Base-by-base conservation (phyloP, 805 yeast species). In the Candida ascalaphidarum region DNA sequence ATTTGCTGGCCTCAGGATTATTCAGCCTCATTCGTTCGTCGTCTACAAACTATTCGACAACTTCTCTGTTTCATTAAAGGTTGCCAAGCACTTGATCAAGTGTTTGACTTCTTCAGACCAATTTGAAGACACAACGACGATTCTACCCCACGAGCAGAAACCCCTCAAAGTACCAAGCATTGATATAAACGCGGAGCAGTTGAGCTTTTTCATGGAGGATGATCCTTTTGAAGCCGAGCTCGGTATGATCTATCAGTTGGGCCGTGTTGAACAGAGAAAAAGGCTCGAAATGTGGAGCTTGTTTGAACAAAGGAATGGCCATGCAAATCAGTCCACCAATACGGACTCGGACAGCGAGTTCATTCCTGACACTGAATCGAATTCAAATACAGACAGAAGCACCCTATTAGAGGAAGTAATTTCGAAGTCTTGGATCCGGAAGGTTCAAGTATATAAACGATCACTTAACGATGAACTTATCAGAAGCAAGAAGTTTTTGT, bases 391-490 rank as follows among this genome's bases (percentile, higher is more conserved):
- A n/a, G n/a, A n/a, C n/a, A 20, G 20, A 29, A 27, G 14, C 27
- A 12, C 11, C 3, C 12, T 25, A 11, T 11, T 21, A 21, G 15
- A 11, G 21, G 22, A n/a, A n/a, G n/a, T n/a, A n/a, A 61, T 76
- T 14, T 68, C 82, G 0, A 53, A 55, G 12, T 74, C 83, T 0
- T 88, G 97, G 97, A 68, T 83, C 14, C 54, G 68, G 14, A 63
- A 82, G 28, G 73, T 83, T 5, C 61, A 62, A 19, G 62, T 66
- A 25, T 68, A 64, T 51, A 63, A 58, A 36, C 18, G 15, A n/a
- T 28, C 29, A 7, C 14, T 39, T 2, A 28, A 33, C 9, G 19
- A 28, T 8, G 44, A 40, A 23, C 30, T 36, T 7, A 20, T 14
- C 11, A 22, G 21, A 4, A 35, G 57, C 32, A 52, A 48, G 27